Conservation (phyloP, 31 red algal species). For the Asparagopsis taxiformis region DNA sequence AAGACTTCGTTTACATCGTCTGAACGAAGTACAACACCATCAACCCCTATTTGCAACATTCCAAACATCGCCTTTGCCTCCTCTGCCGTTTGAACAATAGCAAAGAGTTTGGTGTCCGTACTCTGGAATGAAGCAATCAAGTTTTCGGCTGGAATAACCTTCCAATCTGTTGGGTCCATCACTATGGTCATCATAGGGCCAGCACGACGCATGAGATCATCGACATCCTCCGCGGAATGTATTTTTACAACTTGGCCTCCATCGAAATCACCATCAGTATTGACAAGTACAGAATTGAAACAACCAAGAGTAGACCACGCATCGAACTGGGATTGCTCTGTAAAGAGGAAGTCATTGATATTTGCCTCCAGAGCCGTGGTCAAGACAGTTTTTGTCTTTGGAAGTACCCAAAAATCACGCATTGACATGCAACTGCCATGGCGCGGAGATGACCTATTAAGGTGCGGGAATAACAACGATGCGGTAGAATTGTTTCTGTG, state of each 20-base stretch:
- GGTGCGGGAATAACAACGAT: no score
- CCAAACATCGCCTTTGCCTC: slow-evolving; percentile 70
- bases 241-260: slow-evolving; percentile 14
- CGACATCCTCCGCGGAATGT: slow-evolving; percentile 25
- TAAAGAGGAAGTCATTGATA: slow-evolving; percentile 57
- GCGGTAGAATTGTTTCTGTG: no score
- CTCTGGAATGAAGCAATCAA: slow-evolving; percentile 53
- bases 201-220: slow-evolving; percentile 13
- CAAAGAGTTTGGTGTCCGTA: slow-evolving; percentile 33
- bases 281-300: slow-evolving; percentile 17
- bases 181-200: slow-evolving; percentile 19
- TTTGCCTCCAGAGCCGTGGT: slow-evolving; percentile 45
- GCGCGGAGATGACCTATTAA: no score
- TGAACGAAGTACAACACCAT: slow-evolving; percentile 59
- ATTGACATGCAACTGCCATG: slow-evolving; percentile 3
- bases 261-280: slow-evolving; percentile 16
- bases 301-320: slow-evolving; percentile 20
- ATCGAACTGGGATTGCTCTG: slow-evolving; percentile 14
- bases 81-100: slow-evolving; percentile 22
- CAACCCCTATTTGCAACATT: slow-evolving; percentile 63
- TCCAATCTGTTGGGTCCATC: slow-evolving; percentile 58
- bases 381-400: slow-evolving; percentile 26
- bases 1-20: slow-evolving; percentile 23
- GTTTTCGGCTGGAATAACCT: slow-evolving; percentile 79
- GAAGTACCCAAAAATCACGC: slow-evolving; percentile 42